These are phyloP conservation scores for Phytophthora multivora DNA, from an alignment of 352 stramenopile species.

Conservation along the genomic window DNA sequence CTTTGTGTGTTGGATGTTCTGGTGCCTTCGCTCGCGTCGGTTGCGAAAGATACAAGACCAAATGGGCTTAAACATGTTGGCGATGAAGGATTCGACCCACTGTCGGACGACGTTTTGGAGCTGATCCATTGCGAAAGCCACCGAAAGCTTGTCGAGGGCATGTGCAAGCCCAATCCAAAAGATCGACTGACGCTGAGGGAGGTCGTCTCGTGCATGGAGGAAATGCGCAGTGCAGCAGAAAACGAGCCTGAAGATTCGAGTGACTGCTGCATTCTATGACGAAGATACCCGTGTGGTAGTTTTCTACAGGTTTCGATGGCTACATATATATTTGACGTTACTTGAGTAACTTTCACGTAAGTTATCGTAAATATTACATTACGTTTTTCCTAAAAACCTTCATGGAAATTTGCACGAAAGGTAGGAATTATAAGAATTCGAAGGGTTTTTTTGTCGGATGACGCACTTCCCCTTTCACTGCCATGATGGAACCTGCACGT, in stretches of 20 bases:
- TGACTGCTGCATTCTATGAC: slow-evolving; percentile 28
- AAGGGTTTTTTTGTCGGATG: background rate
- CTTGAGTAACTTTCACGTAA: too few relatives aligned
- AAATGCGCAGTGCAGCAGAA: slow-evolving; percentile 9
- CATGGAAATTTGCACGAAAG: too few relatives aligned
- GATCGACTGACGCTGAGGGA: slow-evolving; percentile 11
- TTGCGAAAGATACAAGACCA: background rate
- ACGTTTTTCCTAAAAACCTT: too few relatives aligned
- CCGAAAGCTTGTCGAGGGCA: slow-evolving; percentile 12
- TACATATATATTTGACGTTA: too few relatives aligned
- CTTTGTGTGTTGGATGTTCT: slow-evolving; percentile 36
- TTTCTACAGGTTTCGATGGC: background rate
- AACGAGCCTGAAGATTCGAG: slow-evolving; percentile 16
- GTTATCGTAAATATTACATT: too few relatives aligned
- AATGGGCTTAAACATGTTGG: slow-evolving; percentile 6
- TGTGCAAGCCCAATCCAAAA: slow-evolving; percentile 20
- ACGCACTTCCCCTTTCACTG: background rate
- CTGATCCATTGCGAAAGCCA: slow-evolving; percentile 5
- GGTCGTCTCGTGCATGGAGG: slow-evolving; percentile 21
- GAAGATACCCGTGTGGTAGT: background rate
- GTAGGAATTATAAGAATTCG: too few relatives aligned
- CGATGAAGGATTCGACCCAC: slow-evolving; percentile 25
- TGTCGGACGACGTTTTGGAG: slow-evolving; percentile 5
- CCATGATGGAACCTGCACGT: background rate
- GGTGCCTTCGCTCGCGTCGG: slow-evolving; percentile 18